These are phyloP conservation scores for Mimosa bimucronata DNA, from an alignment of 306 rosid species.

Conservation along the genomic window DNA sequence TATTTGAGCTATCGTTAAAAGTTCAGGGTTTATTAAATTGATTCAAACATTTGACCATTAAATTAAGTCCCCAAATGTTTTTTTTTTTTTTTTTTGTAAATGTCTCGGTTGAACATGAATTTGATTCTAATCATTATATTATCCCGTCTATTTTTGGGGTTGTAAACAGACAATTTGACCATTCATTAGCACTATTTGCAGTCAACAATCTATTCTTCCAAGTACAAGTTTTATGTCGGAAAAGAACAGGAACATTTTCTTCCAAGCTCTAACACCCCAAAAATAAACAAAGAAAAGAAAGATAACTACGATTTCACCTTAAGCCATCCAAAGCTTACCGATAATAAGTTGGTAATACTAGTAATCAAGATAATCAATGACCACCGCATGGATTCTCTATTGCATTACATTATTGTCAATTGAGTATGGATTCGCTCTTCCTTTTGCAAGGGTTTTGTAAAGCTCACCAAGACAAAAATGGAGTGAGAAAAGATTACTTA, in stretches of 20 bases:
- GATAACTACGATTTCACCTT: slow-evolving; percentile 7
- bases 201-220: background rate
- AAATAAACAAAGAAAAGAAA: background rate
- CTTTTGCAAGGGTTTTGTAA: too few relatives aligned
- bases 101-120: background rate
- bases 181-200: background rate
- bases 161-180: slow-evolving; percentile 12
- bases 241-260: slow-evolving; percentile 24
- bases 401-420: too few relatives aligned
- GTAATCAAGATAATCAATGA: too few relatives aligned
- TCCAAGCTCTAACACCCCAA: too few relatives aligned
- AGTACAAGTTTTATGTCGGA: background rate
- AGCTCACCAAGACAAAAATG: background rate
- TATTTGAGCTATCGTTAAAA: too few relatives aligned
- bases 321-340: too few relatives aligned
- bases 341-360: too few relatives aligned
- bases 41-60: background rate
- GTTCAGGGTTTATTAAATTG: background rate
- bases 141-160: background rate
- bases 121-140: background rate
- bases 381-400: too few relatives aligned
- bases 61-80: background rate
- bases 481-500: background rate
- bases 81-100: too few relatives aligned
- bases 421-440: too few relatives aligned